Evolutionary conservation across 208 protist species (phyloP), one percentile per base, ranked within the genome.

Genomic region (Trypanosoma vivax): DNA sequence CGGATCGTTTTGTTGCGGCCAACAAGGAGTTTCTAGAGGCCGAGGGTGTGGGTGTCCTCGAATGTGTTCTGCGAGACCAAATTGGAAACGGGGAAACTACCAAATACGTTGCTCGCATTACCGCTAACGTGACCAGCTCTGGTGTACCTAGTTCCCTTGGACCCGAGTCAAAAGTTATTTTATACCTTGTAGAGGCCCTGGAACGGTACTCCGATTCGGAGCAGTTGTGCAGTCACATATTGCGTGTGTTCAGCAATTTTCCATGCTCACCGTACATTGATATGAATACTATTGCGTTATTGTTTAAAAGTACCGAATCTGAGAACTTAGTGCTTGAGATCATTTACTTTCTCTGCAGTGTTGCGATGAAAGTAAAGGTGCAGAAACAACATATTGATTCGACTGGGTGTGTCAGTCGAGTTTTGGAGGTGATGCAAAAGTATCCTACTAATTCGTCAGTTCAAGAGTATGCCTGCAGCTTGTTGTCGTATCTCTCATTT

Each of bases 401-500:
- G 30, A 76, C 73, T 34, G 84, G 84, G 35, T 92, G 83, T 52
- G 75, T 95, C 9, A 55, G 73, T 11, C 83, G 70, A 10, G 74
- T 92, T 40, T 48, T 95, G 45, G 75, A 90, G 40, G 63, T 82
- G 16, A 88, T 95, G 82, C 68, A 71, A 18, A 53, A 63, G 47
- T 88, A 84, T 57, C 52, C 50, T 21, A 21, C 28, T 11, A 88
- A 88, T 60, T 40, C 71, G n/a, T 60, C 60, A 19, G 85, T 95
- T 25, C 79, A 90, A 58, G 83, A 90, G 55, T 74, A 76, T 57
- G 70, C 77, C 30, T 95, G 88, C 60, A 83, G 73, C 64, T 59
- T 95, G 37, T 47, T 95, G 21, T 95, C 88, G 1, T 95, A 95
- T 65, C 75, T 95, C 28, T 95, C 88, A 41, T 95, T 91, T 67